Percentiles rank a stretch among this genome's conserved stretches.
phyloP scores from a whole-genome alignment of 192 early-diverging fungal species.

The Dimargaris cristalligena region DNA sequence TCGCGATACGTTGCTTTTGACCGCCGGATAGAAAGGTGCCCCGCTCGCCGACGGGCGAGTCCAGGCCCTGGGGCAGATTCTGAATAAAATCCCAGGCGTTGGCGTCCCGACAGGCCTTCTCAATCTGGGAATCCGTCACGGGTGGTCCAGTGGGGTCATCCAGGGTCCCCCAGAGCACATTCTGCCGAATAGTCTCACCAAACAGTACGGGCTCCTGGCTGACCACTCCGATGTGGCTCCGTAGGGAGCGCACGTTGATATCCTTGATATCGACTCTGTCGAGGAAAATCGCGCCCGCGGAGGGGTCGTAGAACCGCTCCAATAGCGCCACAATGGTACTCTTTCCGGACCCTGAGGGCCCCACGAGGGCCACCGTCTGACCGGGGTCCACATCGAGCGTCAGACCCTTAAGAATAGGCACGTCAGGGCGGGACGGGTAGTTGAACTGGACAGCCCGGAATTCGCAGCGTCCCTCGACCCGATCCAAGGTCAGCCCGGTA shows the following conservation, averaged over 20 bases:
- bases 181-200: slow-evolving; percentile 58
- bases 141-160: slow-evolving; percentile 23
- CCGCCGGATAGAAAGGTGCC: slow-evolving; percentile 71
- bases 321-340: slow-evolving; percentile 70
- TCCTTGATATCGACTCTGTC: slow-evolving; percentile 63
- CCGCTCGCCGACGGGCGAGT: slow-evolving; percentile 77
- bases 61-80: slow-evolving; percentile 57
- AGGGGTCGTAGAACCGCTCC: slow-evolving; percentile 68
- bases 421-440: slow-evolving; percentile 74
- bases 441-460: slow-evolving; percentile 60
- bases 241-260: slow-evolving; percentile 65
- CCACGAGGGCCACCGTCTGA: too few species aligned
- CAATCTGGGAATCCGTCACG: slow-evolving; percentile 56
- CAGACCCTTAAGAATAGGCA: slow-evolving; percentile 58
- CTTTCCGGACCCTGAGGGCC: slow-evolving; percentile 70
- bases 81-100: slow-evolving; percentile 65
- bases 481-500: slow-evolving; percentile 21
- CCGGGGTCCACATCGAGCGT: slow-evolving; percentile 54
- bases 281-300: slow-evolving; percentile 35
- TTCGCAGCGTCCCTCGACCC: slow-evolving; percentile 46
- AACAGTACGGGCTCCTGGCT: slow-evolving; percentile 87
- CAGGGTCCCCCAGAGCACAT: slow-evolving; percentile 53
- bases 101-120: slow-evolving; percentile 41
- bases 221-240: slow-evolving; percentile 77
- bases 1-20: too few species aligned